Base-by-base conservation (phyloP, 2,329 filamentous ascomycete species). In the Xylariaceae sp. region DNA sequence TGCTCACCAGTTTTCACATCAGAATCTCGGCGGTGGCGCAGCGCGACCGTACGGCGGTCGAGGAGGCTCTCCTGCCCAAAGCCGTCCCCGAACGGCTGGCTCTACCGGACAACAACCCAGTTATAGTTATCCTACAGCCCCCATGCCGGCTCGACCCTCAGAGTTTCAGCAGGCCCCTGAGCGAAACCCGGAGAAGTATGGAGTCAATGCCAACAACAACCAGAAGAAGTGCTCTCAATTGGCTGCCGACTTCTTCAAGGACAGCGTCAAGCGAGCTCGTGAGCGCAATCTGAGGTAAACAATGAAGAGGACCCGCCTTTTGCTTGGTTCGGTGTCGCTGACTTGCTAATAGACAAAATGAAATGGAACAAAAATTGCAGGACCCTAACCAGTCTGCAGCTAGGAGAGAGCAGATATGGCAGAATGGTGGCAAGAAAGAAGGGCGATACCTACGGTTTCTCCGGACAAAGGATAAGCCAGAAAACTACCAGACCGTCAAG, bases 401-500 rank as follows among this genome's bases (percentile, higher is more conserved):
- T 32, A 83, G 89, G 68, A 92, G 92, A 71, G 86, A 89, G 69
- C 86, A 90, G 71, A 88, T 95, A 66, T 89, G 88, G 76, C 87
- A 88, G 59, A 88, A 85, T 59, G 87, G 91, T 61, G 88, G 91
- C 52, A 87, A 88, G 66, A 90, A 92, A 65, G 92, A 97, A 72
- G 90, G 89, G 47, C 89, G 91, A 66, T 97, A 96, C 72, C 78
- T 99, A 59, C 89, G 92, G 37, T 96, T 97, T 77, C 77, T 97
- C 66, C 86, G 92, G 53, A 96, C 92, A 53, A 92, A 90, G 72
- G 92, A 97, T 70, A 87, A 87, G 72, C 91, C 92, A 10, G 86
- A 92, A 63, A 97, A 97, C 76, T 99, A 97, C 79, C 84, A 85
- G 60, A 97, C 92, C 1, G 81, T 97, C 73, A 97, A 97, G 79